Percentiles rank a stretch among this genome's conserved stretches.
These are phyloP conservation scores for Neurospora pannonica DNA, from an alignment of 495 filamentous ascomycete species.

Conservation along the genomic window DNA sequence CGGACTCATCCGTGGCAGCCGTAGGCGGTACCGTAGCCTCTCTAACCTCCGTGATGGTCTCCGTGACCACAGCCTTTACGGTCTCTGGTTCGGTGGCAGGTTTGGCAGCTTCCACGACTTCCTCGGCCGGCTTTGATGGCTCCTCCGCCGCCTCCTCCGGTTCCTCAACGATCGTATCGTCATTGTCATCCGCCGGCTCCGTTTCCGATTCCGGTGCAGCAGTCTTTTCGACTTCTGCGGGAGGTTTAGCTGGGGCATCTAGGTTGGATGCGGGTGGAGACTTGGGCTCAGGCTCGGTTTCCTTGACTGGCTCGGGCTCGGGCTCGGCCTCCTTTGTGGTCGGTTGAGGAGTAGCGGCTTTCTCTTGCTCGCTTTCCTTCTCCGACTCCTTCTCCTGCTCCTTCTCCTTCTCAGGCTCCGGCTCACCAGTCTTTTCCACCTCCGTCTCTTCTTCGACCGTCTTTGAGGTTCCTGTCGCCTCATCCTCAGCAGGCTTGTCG, in stretches of 20 bases:
- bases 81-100: not conserved
- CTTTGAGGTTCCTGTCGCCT: not conserved
- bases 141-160: not conserved
- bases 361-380: not conserved
- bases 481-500: not conserved
- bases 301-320: not conserved
- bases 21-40: not conserved
- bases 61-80: not conserved
- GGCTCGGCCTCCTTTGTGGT: not conserved
- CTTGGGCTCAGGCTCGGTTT: not conserved
- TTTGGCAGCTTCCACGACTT: not conserved
- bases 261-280: not conserved
- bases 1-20: not conserved
- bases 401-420: not conserved
- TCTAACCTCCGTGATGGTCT: not conserved
- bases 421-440: not conserved
- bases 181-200: not conserved
- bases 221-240: not conserved
- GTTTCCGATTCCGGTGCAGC: not conserved
- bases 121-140: not conserved
- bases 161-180: not conserved
- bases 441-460: not conserved
- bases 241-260: not conserved
- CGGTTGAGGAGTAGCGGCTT: not conserved
- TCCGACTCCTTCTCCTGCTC: not conserved